A percentile compares a stretch with the other conserved stretches of the same genome.
Conservation (phyloP, 306 rosid genomes). For the Luffa aegyptiaca region DNA sequence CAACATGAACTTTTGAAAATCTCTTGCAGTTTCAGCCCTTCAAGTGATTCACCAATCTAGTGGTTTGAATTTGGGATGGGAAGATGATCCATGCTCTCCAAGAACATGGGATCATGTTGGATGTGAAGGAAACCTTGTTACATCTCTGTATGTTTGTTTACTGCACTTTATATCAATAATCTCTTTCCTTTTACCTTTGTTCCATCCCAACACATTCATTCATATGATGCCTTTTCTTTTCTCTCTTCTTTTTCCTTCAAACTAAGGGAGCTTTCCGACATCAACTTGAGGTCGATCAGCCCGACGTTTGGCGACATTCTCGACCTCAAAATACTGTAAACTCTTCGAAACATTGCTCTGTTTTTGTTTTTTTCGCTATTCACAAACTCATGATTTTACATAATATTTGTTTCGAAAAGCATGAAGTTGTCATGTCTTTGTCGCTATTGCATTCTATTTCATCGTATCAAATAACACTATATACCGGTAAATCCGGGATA, state of each 20-base stretch:
- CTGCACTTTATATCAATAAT: neutral
- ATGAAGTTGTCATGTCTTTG: too few species aligned
- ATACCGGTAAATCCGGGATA: neutral
- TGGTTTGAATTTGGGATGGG: slow-evolving; percentile 82
- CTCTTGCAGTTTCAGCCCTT: slow-evolving; percentile 77
- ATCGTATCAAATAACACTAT: neutral
- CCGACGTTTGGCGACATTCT: slow-evolving; percentile 82
- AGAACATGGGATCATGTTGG: slow-evolving; percentile 55
- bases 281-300: slow-evolving; percentile 70
- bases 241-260: neutral
- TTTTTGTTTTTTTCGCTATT: neutral
- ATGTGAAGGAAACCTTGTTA: slow-evolving; percentile 76
- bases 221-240: neutral
- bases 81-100: slow-evolving; percentile 94
- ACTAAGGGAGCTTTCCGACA: slow-evolving; percentile 58
- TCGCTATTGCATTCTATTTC: neutral
- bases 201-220: slow-evolving; percentile 13
- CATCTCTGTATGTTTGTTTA: slow-evolving; percentile 45
- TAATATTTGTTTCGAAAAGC: too few species aligned
- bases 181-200: slow-evolving; percentile 2
- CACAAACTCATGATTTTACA: too few species aligned
- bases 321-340: slow-evolving; percentile 78
- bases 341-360: neutral
- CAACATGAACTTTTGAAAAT: neutral
- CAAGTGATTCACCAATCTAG: slow-evolving; percentile 71